Conservation (phyloP, 345 rosid genomes). For the Turritis glabra region DNA sequence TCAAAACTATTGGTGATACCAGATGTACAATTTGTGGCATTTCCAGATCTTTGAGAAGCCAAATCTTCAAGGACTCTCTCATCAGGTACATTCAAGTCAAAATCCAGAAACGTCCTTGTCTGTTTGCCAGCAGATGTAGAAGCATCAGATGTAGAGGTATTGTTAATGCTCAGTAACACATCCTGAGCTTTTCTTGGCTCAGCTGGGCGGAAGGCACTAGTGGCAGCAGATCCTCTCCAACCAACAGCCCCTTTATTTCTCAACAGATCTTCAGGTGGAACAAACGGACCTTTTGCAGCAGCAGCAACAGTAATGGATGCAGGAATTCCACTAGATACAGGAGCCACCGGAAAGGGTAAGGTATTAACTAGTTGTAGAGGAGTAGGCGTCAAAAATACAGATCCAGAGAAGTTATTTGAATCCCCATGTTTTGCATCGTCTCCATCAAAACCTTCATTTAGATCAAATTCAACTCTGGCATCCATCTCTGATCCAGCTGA, state of each 20-base stretch:
- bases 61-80: conserved; percentile 79
- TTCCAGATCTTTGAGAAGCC: conserved; percentile 46
- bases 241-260: conserved; percentile 71
- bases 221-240: conserved; percentile 99
- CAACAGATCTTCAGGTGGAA: conserved; percentile 72
- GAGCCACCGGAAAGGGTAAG: neutral
- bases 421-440: conserved; percentile 61
- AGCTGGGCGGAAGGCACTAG: conserved; percentile 97
- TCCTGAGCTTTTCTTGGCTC: conserved; percentile 73
- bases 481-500: conserved; percentile 46
- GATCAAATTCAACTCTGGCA: conserved; percentile 72
- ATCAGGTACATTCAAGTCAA: conserved; percentile 86
- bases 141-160: conserved; percentile 41
- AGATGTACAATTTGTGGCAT: conserved; percentile 25
- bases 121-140: conserved; percentile 43
- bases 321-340: conserved; percentile 42
- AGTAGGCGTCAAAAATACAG: conserved; percentile 42
- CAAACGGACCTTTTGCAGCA: conserved; percentile 86
- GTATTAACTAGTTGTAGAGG: conserved; percentile 39
- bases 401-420: conserved; percentile 40
- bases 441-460: conserved; percentile 71
- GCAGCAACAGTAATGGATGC: conserved; percentile 80
- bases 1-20: neutral
- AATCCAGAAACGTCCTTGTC: conserved; percentile 55
- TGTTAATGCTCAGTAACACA: conserved; percentile 39